phyloP scores from a whole-genome alignment of 73 alveolate species.

The Blepharisma japonicum region DNA sequence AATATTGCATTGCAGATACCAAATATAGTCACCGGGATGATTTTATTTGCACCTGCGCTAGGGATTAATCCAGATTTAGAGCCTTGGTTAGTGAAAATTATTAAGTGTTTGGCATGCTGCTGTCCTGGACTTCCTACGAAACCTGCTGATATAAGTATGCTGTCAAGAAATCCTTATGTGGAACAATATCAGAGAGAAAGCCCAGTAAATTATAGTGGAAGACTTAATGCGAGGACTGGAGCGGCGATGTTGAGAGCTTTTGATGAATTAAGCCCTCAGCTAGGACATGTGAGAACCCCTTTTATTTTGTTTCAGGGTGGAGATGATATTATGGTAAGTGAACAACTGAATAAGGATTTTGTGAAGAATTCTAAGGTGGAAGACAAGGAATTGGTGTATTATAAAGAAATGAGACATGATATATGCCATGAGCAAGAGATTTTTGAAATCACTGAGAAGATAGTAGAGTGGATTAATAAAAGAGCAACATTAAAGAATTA shows the following conservation, averaged over 20 bases:
- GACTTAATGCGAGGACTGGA: not conserved
- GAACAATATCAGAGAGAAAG: not conserved
- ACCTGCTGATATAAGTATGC: not conserved
- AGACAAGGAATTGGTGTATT: not conserved
- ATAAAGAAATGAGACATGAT: not conserved
- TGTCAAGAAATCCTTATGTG: not conserved
- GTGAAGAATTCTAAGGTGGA: not conserved
- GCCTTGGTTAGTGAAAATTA: not conserved
- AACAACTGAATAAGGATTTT: not conserved
- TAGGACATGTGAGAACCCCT: not conserved
- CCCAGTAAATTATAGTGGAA: not conserved
- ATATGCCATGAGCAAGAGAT: not conserved
- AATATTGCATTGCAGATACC: not conserved
- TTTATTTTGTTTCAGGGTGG: not conserved
- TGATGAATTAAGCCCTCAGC: not conserved
- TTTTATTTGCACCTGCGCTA: conserved; percentile 3
- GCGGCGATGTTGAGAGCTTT: not conserved
- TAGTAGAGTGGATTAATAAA: not conserved
- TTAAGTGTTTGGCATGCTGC: not conserved
- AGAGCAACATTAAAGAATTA: not conserved
- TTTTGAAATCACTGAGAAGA: not conserved
- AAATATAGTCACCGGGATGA: not conserved
- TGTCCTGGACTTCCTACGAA: not conserved
- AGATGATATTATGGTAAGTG: not conserved
- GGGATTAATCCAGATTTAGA: not conserved